These are phyloP conservation scores for Dipteronia sinensis DNA, from an alignment of 345 rosid genomes.

Conservation along the genomic window DNA sequence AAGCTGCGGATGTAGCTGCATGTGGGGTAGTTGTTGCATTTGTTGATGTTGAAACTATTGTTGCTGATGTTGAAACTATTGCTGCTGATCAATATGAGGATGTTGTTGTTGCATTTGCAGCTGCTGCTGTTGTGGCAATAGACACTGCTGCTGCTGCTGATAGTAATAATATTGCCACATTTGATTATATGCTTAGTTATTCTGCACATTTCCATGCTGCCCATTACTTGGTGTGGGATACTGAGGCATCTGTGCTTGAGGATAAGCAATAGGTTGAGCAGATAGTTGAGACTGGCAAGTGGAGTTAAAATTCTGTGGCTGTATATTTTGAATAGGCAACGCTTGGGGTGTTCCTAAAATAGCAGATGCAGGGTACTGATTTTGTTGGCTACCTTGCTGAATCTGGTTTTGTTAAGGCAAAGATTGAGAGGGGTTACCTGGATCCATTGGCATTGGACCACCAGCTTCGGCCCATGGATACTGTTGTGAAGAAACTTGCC, in stretches of 20 bases:
- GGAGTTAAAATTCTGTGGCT: constrained; percentile 39
- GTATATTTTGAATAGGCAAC: constrained; percentile 40
- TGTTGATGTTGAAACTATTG: constrained; percentile 31
- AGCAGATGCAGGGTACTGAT: constrained; percentile 29
- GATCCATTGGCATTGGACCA: constrained; percentile 29
- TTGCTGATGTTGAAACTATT: constrained; percentile 41
- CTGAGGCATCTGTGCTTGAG: too few species aligned
- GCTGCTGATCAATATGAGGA: constrained; percentile 27
- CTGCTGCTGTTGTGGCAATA: constrained; percentile 48
- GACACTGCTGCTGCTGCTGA: constrained; percentile 47
- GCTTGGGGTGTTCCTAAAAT: constrained; percentile 33
- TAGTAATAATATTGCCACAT: constrained; percentile 83
- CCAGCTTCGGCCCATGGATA: constrained; percentile 28
- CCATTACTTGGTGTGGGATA: constrained; percentile 46
- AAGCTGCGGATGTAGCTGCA: constrained; percentile 30
- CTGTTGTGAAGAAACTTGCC: constrained; percentile 35
- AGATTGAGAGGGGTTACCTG: constrained; percentile 33
- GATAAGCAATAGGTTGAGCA: constrained; percentile 32
- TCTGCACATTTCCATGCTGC: constrained; percentile 48
- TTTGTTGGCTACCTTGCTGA: constrained; percentile 35
- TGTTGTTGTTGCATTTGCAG: constrained; percentile 35
- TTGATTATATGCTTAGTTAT: constrained; percentile 60
- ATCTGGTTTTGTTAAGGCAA: constrained; percentile 26
- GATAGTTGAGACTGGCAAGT: constrained; percentile 40
- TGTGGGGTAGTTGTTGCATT: constrained; percentile 27